Base-by-base conservation (phyloP, 2,329 filamentous ascomycete genomes). In the Ceratocystis albifundus region DNA sequence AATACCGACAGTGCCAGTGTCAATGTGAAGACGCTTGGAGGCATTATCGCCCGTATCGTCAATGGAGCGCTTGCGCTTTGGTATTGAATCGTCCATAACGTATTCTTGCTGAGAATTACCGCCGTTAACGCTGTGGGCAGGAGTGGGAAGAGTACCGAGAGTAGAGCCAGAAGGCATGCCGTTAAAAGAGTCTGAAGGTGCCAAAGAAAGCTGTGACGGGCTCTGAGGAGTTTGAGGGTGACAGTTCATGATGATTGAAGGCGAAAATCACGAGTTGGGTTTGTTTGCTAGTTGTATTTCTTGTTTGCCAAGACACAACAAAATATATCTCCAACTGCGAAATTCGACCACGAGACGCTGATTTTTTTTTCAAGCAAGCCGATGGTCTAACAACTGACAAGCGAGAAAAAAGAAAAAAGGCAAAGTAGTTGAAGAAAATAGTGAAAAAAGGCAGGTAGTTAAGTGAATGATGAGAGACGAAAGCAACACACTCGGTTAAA, bases 151-250 rank as follows among this genome's bases (percentile, higher is more conserved):
- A 59, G 82, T 79, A 69, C 79, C 78, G 64, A 32, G 41, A 41
- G 79, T 77, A 70, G 78, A 77, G 67, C 78, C 79, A 67, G 78
- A 77, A n/a, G 55, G 55, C 73, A 81, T 80, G 66, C 81, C 82
- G 70, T 75, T 78, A 71, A 77, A 78, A 73, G 78, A 77, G 76
- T 79, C 82, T 68, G 77, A 77, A 71, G 78, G 81, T 71, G 77
- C 80, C 69, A 82, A 80, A 70, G 82, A 84, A 73, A 80, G 78
- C 74, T 84, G 82, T 73, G 82, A 85, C 73, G 84, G 84, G 74
- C 84, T 87, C 79, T 86, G 84, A 74, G 84, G 84, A 71, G 84
- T 87, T 72, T 83, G 83, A 71, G 84, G 84, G 74, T 86, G 83
- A 79, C 83, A 85, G 77, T 82, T 84, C 83, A 86, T 86, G 75